Evolutionary conservation across 108 stramenopile genomes (phyloP).

Genomic region (Cylindrotheca fusiformis): DNA sequence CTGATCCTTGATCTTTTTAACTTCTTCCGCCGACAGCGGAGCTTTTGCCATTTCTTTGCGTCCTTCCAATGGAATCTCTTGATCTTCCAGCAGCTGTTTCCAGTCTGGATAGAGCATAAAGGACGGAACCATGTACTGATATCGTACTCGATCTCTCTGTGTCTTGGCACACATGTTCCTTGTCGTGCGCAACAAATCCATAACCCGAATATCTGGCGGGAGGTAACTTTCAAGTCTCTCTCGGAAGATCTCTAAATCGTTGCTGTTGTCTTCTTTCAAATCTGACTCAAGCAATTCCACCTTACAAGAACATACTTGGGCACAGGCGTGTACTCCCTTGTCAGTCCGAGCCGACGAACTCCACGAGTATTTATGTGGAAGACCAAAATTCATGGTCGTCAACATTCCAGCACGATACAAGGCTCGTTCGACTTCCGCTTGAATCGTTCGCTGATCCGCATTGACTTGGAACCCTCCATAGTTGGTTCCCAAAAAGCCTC

Average conservation of each 20-base stretch:
- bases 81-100: constrained; percentile 21
- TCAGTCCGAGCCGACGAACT: constrained; percentile 95
- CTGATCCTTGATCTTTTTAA: constrained; percentile 28
- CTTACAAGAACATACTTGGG: constrained; percentile 88
- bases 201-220: constrained; percentile 83
- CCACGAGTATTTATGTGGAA: constrained; percentile 92
- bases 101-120: constrained; percentile 43
- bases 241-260: constrained; percentile 48
- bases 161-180: constrained; percentile 92
- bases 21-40: constrained; percentile 40
- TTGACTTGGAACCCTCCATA: constrained; percentile 93
- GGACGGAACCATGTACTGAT: constrained; percentile 98
- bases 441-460: constrained; percentile 68
- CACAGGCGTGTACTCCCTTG: constrained; percentile 91
- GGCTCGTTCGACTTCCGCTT: constrained; percentile 91
- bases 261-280: background rate
- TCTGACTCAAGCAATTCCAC: constrained; percentile 38
- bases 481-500: constrained; percentile 63
- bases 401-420: constrained; percentile 74
- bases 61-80: constrained; percentile 20
- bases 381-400: constrained; percentile 74
- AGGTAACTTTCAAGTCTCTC: constrained; percentile 71
- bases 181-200: constrained; percentile 80
- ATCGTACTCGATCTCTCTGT: constrained; percentile 84
- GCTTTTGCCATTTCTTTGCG: constrained; percentile 21